Evolutionary conservation across 805 yeast genomes (phyloP).

Genomic region (Sugiyamaella marilandica): DNA sequence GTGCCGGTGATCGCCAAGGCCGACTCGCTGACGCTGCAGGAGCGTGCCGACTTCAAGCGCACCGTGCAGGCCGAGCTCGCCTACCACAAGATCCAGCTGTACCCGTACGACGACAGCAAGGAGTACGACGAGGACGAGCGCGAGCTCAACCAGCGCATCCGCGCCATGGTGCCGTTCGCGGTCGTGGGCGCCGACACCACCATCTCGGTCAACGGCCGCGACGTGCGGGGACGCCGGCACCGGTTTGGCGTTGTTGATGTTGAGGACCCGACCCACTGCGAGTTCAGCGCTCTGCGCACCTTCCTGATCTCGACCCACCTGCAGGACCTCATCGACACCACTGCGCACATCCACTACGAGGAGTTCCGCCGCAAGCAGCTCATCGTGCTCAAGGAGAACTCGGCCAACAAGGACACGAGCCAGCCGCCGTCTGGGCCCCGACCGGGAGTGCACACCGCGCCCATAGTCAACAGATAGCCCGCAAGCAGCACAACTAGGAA

Average conservation of each 20-base stretch:
- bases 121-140: conserved; percentile 49
- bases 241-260: conserved; percentile 92
- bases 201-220: conserved; percentile 68
- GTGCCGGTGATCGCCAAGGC: conserved; percentile 94
- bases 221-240: conserved; percentile 84
- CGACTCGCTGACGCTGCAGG: conserved; percentile 82
- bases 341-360: conserved; percentile 85
- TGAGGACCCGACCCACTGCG: conserved; percentile 93
- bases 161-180: conserved; percentile 71
- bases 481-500: too few species aligned
- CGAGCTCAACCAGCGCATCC: conserved; percentile 33
- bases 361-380: conserved; percentile 90
- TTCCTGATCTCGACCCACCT: conserved; percentile 92
- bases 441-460: neutral
- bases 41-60: conserved; percentile 74
- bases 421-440: neutral
- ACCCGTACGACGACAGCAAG: conserved; percentile 64
- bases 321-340: conserved; percentile 92
- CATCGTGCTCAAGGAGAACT: conserved; percentile 84
- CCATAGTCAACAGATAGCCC: neutral
- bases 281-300: conserved; percentile 89
- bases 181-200: conserved; percentile 85
- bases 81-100: conserved; percentile 63
- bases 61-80: conserved; percentile 68
- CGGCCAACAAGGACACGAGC: conserved; percentile 9